Evolutionary conservation across 495 filamentous ascomycete genomes (phyloP).

Genomic region (Jackrogersella multiformis): DNA sequence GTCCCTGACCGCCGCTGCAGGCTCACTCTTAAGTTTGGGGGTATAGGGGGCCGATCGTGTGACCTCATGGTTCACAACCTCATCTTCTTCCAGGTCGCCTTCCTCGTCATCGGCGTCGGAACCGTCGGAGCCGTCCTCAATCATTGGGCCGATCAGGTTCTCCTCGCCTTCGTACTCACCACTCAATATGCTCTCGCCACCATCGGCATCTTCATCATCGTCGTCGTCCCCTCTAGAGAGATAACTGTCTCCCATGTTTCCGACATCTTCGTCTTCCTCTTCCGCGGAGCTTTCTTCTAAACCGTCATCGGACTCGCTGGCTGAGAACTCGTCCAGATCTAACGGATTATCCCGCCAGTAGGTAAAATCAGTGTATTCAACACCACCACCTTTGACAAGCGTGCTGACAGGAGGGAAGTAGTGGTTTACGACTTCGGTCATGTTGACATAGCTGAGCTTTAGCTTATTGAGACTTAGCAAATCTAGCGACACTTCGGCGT

Average conservation of each 20-base stretch:
- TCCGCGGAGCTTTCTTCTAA: conserved; percentile 53
- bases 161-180: conserved; percentile 53
- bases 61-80: conserved; percentile 41
- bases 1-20: conserved; percentile 46
- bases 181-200: conserved; percentile 51
- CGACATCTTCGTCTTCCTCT: conserved; percentile 59
- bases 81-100: conserved; percentile 44
- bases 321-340: conserved; percentile 80
- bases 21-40: neutral
- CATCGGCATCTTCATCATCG: conserved; percentile 55
- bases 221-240: conserved; percentile 65
- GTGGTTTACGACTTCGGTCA: conserved; percentile 95
- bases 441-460: conserved; percentile 95
- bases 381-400: conserved; percentile 78
- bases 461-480: conserved; percentile 91
- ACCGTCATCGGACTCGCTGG: conserved; percentile 72
- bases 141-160: conserved; percentile 47
- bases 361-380: conserved; percentile 88
- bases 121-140: conserved; percentile 44
- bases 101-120: conserved; percentile 52
- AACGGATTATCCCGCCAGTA: conserved; percentile 83
- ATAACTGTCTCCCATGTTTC: conserved; percentile 66
- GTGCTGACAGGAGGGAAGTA: conserved; percentile 89
- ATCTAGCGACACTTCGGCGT: conserved; percentile 95
- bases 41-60: conserved; percentile 22